A percentile compares a stretch with the other conserved stretches of the same genome.
Evolutionary conservation across 1,284 basidiomycete species (phyloP).

Genomic region (Naganishia sp.): DNA sequence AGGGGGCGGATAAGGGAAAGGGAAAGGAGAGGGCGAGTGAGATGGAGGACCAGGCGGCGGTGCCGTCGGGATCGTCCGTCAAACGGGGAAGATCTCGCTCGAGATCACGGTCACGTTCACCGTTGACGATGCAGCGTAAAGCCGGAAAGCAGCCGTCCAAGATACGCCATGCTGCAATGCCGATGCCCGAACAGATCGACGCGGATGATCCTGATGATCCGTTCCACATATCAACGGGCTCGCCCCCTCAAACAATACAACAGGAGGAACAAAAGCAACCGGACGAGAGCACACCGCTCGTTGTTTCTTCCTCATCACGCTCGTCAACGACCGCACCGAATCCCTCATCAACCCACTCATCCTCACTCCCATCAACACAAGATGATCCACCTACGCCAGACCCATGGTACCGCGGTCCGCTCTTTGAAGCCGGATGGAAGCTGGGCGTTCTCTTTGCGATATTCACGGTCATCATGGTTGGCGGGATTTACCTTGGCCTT

Average conservation of each 20-base stretch:
- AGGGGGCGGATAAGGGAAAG: not conserved
- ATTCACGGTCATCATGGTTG: conserved; percentile 69
- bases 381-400: too few relatives aligned
- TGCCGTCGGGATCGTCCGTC: not conserved
- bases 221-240: not conserved
- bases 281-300: not conserved
- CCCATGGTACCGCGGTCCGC: conserved; percentile 57
- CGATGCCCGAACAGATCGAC: not conserved
- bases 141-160: not conserved
- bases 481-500: conserved; percentile 73
- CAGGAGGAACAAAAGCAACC: not conserved
- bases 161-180: not conserved
- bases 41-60: not conserved
- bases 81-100: not conserved
- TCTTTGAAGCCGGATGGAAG: conserved; percentile 77
- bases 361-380: too few relatives aligned
- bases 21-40: not conserved
- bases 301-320: conserved; percentile 4
- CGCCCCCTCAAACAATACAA: too few relatives aligned
- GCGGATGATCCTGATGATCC: conserved; percentile 7
- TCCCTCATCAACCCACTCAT: not conserved
- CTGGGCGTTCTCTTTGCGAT: conserved; percentile 73
- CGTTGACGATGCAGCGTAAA: not conserved
- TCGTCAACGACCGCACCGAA: conserved; percentile 1
- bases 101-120: not conserved